These are phyloP conservation scores for Oxalis stricta DNA, from an alignment of 441 rosid species.

Conservation along the genomic window DNA sequence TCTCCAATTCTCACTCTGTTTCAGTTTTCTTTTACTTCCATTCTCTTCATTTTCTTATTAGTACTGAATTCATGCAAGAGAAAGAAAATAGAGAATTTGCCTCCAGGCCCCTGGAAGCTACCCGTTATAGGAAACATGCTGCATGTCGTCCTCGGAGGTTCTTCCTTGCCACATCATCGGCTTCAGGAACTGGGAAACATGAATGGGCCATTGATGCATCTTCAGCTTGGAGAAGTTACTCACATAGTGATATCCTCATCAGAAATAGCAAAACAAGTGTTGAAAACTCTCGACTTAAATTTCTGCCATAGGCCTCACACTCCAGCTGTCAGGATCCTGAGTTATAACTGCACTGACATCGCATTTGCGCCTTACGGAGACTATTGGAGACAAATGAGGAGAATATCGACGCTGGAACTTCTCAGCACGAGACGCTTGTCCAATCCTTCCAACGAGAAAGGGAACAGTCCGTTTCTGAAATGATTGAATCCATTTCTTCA, in stretches of 20 bases:
- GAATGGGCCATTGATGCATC: conserved; percentile 16
- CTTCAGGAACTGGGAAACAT: conserved; percentile 7
- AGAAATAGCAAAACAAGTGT: conserved; percentile 10
- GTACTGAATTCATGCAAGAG: not conserved
- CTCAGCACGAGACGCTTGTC: conserved; percentile 8
- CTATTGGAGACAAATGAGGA: conserved; percentile 16
- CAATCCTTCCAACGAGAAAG: conserved; percentile 10
- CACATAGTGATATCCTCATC: conserved; percentile 10
- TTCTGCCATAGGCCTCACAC: conserved; percentile 10
- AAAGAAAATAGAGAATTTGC: not conserved
- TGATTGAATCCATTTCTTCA: conserved; percentile 7
- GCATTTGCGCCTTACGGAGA: conserved; percentile 11
- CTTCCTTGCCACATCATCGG: conserved; percentile 12
- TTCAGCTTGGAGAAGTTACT: conserved; percentile 15
- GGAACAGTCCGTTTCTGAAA: conserved; percentile 6
- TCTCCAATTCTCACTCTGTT: not conserved
- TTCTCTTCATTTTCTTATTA: not conserved
- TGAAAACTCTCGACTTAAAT: conserved; percentile 12
- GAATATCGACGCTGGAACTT: conserved; percentile 11
- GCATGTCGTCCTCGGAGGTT: conserved; percentile 6
- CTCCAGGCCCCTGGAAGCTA: conserved; percentile 22
- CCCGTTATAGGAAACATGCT: conserved; percentile 19
- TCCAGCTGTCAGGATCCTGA: not conserved
- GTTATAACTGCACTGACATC: conserved; percentile 5
- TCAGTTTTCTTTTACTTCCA: not conserved